Base-by-base conservation (phyloP, 2,329 filamentous ascomycete genomes). In the Chaetothyriales sp. region DNA sequence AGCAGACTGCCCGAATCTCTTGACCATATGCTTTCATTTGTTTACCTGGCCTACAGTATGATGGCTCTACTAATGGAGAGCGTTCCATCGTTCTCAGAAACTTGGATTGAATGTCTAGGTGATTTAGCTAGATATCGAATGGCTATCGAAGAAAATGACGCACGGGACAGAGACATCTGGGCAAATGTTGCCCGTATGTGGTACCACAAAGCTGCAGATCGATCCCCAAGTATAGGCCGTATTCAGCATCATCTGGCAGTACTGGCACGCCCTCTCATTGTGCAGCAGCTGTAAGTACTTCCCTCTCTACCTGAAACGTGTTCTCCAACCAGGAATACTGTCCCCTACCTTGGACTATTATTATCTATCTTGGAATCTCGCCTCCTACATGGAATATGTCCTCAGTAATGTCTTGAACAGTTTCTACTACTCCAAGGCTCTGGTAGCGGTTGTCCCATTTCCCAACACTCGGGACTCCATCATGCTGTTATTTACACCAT, bases 51-150 rank as follows among this genome's bases (percentile, higher is more conserved):
- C 0, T 97, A 95, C 58, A 85, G 84, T 1, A 94, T 94, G 80
- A 87, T 95, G 77, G 84, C 86, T 0, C 67, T 95, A 0, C 68
- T 95, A 0, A 85, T 89, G 54, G 90, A 97, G 61, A 94, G 86
- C 0, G 86, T 95, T 0, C 82, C 85, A 0, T 75, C 78, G 0
- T 95, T 94, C 58, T 78, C 85, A 49, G 85, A 92, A 52, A 95
- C 86, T 0, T 97, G 90, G 90, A 86, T 94, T 7, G 90, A 95
- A 58, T 95, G 89, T 50, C 70, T 97, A 0, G 90, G 90, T 0
- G 89, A 97, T 62, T 68, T 97, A 0, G 85, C 83, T 0, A 74
- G 89, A 18, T 95, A 94, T 61, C 75, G 83, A 2, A 95, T 95
- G 89, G 88, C 89, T 0, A 89, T 95, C 45, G 89, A 95, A 64